Evolutionary conservation across 2,329 filamentous ascomycete species (phyloP).

Genomic region (Fusarium sp.): DNA sequence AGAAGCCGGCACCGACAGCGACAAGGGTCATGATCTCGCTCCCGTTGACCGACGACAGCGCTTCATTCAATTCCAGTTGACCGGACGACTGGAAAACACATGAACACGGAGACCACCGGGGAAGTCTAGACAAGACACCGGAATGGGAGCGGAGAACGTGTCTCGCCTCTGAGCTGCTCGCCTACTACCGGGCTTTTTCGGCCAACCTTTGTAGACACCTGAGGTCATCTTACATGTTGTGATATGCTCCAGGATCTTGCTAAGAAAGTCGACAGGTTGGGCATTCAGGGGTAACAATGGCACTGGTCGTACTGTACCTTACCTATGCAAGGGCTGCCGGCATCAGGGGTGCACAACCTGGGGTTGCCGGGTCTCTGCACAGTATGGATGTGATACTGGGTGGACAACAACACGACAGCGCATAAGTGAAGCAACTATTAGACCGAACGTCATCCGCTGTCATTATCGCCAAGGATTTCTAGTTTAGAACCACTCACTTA

Average conservation of each 20-base stretch:
- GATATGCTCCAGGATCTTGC: background rate
- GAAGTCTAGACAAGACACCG: background rate
- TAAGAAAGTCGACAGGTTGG: background rate
- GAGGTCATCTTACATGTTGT: background rate
- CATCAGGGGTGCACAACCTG: constrained; percentile 2
- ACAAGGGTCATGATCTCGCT: background rate
- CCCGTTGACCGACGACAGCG: background rate
- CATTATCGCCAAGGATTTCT: background rate
- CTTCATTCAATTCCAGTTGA: background rate
- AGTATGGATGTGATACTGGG: background rate
- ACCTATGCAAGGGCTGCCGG: constrained; percentile 8
- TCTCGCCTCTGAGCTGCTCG: background rate
- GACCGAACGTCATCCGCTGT: constrained; percentile 2
- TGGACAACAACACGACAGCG: background rate
- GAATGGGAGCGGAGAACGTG: background rate
- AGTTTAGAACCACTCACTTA: background rate
- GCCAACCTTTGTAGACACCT: background rate
- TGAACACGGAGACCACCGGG: background rate
- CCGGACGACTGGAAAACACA: background rate
- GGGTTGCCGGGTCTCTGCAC: background rate
- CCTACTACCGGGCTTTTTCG: background rate
- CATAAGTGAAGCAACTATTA: background rate
- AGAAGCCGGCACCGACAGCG: background rate
- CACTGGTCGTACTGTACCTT: background rate
- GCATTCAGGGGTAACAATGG: background rate